Evolutionary conservation across 768 basidiomycete species (phyloP).

Genomic region (Phaffia tasmanica): DNA sequence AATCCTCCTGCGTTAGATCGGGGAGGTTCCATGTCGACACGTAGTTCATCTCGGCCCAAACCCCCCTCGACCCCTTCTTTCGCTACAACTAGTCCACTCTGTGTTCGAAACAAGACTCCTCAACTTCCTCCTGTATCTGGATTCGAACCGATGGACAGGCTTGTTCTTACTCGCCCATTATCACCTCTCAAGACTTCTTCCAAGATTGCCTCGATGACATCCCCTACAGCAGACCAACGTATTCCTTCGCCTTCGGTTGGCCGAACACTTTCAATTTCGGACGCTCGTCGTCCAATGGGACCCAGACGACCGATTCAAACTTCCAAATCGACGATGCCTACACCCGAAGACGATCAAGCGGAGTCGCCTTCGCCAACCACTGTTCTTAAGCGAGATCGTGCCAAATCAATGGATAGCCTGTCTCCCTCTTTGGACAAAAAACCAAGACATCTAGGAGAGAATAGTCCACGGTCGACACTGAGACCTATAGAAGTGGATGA

Average conservation of each 20-base stretch:
- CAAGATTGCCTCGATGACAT: too few species aligned
- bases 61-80: not conserved
- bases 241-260: slow-evolving; percentile 1
- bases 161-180: not conserved
- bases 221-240: not conserved
- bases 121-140: too few species aligned
- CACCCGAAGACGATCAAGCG: not conserved
- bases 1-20: not conserved
- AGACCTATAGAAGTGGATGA: not conserved
- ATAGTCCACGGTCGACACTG: not conserved
- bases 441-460: slow-evolving; percentile 10
- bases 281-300: not conserved
- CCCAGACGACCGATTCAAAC: not conserved
- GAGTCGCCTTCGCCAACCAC: slow-evolving; percentile 1
- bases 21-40: not conserved
- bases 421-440: slow-evolving; percentile 20
- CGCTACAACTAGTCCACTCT: slow-evolving; percentile 3
- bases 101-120: slow-evolving; percentile 19
- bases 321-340: not conserved
- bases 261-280: slow-evolving; percentile 1
- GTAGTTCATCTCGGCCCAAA: too few species aligned
- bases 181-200: not conserved
- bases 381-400: slow-evolving; percentile 10
- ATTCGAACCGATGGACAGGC: not conserved
- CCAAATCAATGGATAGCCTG: slow-evolving; percentile 10